Evolutionary conservation across 495 filamentous ascomycete species (phyloP), one percentile per base, ranked within the genome.

Genomic region (Bryoglossum gracile): DNA sequence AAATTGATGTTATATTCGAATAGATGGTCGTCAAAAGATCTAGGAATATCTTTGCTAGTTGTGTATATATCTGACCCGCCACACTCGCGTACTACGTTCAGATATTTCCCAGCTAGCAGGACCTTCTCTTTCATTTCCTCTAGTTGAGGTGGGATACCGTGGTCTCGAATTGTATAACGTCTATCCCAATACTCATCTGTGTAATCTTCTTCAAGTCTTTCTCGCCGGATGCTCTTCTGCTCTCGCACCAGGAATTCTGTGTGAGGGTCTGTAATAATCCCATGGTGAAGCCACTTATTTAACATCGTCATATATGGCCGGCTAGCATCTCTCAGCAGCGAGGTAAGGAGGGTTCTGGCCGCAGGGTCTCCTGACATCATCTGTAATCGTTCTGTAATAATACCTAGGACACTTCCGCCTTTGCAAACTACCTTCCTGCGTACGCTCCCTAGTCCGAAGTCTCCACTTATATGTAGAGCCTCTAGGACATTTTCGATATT

Each of bases 131-230:
- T 91, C 46, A 97, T 87, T 44, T 72, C 82, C 56, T 94, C 87
- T 5, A 98, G 76, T 62, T 98, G 92, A 10, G 92, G 91, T 2
- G 92, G 92, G 10, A 97, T 81, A 47, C 91, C 89, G 36, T 86
- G 76, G 35, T 94, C 86, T 33, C 92, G 80, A 51, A 97, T 87
- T 9, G 89, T 95, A 57, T 98, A 98, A 46, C 92, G 76, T 63
- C 95, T 89, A 59, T 96, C 92, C 92, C 92, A 98, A 64, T 98
- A 98, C 56, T 97, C 92, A 59, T 98, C 92, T 0, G 90, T 97
- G 57, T 96, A 98, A 65, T 98, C 92, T 58, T 95, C 81, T 61
- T 96, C 89, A 11, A 98, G 69, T 56, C 84, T 77, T 58, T 96
- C 92, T 14, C 92, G 78, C 45, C 83, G 82, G 57, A 98, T 97